Percentiles rank a stretch among this genome's conserved stretches.
Evolutionary conservation across 2,329 filamentous ascomycete genomes (phyloP).

Genomic region (Colletotrichum sp.): DNA sequence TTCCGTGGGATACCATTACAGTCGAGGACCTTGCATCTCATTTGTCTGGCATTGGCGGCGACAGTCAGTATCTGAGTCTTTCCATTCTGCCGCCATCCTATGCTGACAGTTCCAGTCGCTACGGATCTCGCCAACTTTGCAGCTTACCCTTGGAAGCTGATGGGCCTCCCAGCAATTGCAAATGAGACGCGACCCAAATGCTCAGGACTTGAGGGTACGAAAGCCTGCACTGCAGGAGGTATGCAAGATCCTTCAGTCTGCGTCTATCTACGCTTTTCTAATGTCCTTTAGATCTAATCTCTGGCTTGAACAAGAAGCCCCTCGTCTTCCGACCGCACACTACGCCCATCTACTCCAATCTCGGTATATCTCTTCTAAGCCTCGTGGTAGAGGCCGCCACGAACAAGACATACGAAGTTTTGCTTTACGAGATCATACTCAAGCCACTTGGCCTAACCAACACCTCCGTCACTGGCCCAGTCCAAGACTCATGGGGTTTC

Average conservation of each 20-base stretch:
- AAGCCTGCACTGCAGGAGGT: slow-evolving; percentile 10
- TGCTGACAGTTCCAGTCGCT: background rate
- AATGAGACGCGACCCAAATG: slow-evolving; percentile 16
- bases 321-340: slow-evolving; percentile 22
- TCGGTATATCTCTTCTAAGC: slow-evolving; percentile 25
- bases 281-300: slow-evolving; percentile 22
- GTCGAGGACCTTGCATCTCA: slow-evolving; percentile 23
- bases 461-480: slow-evolving; percentile 41
- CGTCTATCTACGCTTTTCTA: background rate
- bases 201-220: slow-evolving; percentile 12
- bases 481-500: slow-evolving; percentile 32
- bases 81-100: too few species aligned
- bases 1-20: slow-evolving; percentile 23
- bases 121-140: slow-evolving; percentile 14
- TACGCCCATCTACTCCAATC: slow-evolving; percentile 26
- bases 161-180: slow-evolving; percentile 16
- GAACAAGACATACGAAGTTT: slow-evolving; percentile 17
- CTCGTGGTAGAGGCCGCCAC: slow-evolving; percentile 26
- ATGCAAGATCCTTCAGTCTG: background rate
- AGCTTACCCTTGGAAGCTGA: background rate
- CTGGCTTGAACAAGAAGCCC: slow-evolving; percentile 14
- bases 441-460: slow-evolving; percentile 45
- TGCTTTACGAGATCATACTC: slow-evolving; percentile 44
- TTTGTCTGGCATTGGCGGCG: slow-evolving; percentile 18
- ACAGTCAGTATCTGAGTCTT: slow-evolving; percentile 6